Conservation (phyloP, 768 basidiomycete genomes). For the Hericium rajendrae region DNA sequence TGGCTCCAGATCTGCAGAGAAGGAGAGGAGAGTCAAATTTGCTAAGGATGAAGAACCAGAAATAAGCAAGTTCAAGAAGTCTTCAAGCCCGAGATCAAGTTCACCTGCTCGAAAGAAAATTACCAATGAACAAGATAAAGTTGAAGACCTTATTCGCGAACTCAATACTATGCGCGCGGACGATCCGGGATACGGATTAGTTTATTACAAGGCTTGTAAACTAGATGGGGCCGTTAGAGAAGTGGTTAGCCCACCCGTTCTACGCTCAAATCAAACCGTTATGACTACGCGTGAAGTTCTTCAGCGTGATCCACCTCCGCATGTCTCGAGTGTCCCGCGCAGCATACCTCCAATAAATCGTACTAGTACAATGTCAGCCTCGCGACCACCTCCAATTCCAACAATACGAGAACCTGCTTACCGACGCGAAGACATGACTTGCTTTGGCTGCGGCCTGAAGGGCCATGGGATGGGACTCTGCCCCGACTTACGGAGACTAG, state of each 20-base stretch:
- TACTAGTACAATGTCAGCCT: too few species aligned
- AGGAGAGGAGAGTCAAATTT: background rate
- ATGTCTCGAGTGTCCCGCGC: too few species aligned
- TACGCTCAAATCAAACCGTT: too few species aligned
- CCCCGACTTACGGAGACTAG: too few species aligned
- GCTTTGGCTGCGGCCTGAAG: too few species aligned
- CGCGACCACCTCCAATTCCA: too few species aligned
- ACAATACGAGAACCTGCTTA: too few species aligned
- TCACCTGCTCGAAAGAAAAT: background rate
- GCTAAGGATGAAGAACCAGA: background rate
- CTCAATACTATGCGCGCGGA: background rate
- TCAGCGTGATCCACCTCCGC: too few species aligned
- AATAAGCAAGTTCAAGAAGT: background rate
- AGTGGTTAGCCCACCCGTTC: background rate
- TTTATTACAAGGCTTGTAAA: background rate
- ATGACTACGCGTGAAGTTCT: too few species aligned
- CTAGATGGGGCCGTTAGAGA: background rate
- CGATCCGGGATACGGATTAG: background rate
- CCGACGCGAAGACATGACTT: too few species aligned
- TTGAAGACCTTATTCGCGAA: background rate
- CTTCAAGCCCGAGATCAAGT: background rate
- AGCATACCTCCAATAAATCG: too few species aligned
- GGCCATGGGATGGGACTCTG: too few species aligned
- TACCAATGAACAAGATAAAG: background rate
- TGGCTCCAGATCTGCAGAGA: background rate